These are phyloP conservation scores for Diutina ranongensis DNA, from an alignment of 1,139 yeast genomes.

Conservation along the genomic window DNA sequence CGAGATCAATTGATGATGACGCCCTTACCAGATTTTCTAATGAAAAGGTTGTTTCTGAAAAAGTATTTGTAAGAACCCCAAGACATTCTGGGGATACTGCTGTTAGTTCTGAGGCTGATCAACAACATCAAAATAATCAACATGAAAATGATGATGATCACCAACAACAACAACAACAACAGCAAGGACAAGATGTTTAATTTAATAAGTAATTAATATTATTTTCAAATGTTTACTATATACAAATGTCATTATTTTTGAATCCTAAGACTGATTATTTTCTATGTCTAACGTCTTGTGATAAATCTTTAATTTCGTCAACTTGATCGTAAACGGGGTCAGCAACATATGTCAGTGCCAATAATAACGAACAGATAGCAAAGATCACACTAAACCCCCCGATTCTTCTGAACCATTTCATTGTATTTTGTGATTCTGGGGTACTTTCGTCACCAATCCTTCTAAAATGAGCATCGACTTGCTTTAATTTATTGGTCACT, in stretches of 20 bases:
- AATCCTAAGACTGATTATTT: background rate
- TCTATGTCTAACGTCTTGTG: background rate
- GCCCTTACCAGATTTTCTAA: constrained; percentile 16
- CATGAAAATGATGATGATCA: background rate
- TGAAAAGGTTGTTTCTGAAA: background rate
- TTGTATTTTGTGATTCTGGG: background rate
- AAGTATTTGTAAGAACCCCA: background rate
- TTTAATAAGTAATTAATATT: background rate
- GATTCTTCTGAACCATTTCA: background rate
- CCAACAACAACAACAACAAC: background rate
- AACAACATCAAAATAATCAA: background rate
- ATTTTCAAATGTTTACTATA: no score
- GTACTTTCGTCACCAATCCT: constrained; percentile 3
- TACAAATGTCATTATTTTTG: no score
- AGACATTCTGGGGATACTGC: background rate
- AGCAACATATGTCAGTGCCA: constrained; percentile 3
- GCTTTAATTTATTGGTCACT: background rate
- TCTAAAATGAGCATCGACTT: constrained; percentile 4
- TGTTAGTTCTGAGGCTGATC: background rate
- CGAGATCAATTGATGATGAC: constrained; percentile 20
- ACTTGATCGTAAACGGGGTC: background rate
- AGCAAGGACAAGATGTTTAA: background rate
- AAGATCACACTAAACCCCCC: background rate
- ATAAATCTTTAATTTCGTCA: background rate
- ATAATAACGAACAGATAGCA: background rate